These are phyloP conservation scores for Osmanthus fragrans DNA, from an alignment of 257 asterid species.

Conservation along the genomic window DNA sequence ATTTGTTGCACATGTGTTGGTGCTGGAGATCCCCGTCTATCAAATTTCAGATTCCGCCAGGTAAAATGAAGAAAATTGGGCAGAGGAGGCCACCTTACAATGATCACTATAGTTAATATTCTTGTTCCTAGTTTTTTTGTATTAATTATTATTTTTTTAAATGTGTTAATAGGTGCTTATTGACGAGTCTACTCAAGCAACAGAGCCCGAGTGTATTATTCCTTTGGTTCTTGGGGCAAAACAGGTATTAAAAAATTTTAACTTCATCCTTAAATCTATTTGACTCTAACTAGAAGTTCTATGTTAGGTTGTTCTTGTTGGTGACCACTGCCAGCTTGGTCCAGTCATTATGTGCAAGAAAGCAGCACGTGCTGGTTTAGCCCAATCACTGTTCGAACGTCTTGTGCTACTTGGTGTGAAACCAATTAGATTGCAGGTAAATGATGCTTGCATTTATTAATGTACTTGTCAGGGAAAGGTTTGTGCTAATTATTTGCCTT, in stretches of 20 bases:
- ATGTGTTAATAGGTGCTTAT: conserved; percentile 70
- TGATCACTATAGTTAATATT: background rate
- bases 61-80: conserved; percentile 32
- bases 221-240: conserved; percentile 97
- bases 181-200: conserved; percentile 98
- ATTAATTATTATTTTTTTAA: background rate
- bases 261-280: conserved; percentile 1
- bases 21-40: conserved; percentile 97
- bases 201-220: conserved; percentile 96
- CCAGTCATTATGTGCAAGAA: conserved; percentile 99
- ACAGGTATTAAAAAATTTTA: conserved; percentile 54
- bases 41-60: conserved; percentile 98
- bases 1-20: conserved; percentile 99
- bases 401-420: conserved; percentile 96
- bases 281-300: conserved; percentile 20
- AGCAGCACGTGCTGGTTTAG: conserved; percentile 99
- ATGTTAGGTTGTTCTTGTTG: conserved; percentile 82
- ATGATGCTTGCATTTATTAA: conserved; percentile 20
- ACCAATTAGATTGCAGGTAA: conserved; percentile 97
- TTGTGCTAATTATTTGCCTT: conserved; percentile 9
- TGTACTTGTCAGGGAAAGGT: conserved; percentile 11
- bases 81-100: background rate
- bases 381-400: conserved; percentile 94
- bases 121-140: background rate
- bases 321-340: conserved; percentile 99